Percentiles rank a stretch among this genome's conserved stretches.
phyloP scores from a whole-genome alignment of 345 rosid genomes.

The Euphorbia lathyris region DNA sequence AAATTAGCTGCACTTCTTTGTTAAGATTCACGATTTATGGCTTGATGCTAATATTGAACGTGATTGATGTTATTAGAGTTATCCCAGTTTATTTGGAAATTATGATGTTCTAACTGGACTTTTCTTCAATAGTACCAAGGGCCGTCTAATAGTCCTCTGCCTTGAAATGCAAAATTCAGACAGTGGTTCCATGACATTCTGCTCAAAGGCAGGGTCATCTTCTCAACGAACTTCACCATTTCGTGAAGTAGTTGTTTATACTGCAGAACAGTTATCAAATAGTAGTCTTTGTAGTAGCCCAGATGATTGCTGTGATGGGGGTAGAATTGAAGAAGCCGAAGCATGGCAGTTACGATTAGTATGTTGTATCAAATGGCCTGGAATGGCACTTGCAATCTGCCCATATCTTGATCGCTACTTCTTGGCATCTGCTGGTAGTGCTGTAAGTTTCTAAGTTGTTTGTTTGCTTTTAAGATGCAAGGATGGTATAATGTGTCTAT shows the following conservation, averaged over 20 bases:
- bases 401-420: constrained; percentile 87
- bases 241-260: constrained; percentile 60
- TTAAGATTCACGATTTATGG: not conserved
- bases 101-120: constrained; percentile 16
- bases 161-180: constrained; percentile 67
- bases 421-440: constrained; percentile 94
- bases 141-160: constrained; percentile 77
- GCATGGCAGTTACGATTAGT: constrained; percentile 72
- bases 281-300: constrained; percentile 86
- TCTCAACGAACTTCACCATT: constrained; percentile 83
- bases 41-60: not conserved
- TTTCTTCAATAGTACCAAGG: constrained; percentile 69
- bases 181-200: constrained; percentile 66
- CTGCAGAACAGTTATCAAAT: constrained; percentile 71
- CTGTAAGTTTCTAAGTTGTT: constrained; percentile 54
- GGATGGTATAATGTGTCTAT: constrained; percentile 5
- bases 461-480: constrained; percentile 18
- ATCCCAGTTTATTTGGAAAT: not conserved
- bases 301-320: constrained; percentile 82
- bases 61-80: not conserved
- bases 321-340: constrained; percentile 79
- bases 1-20: not conserved
- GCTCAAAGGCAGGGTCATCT: constrained; percentile 66
- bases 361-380: constrained; percentile 53
- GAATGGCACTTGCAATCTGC: constrained; percentile 92